A percentile compares a stretch with the other conserved stretches of the same genome.
phyloP scores from a whole-genome alignment of 208 protist genomes.

The Crithidia thermophila region DNA sequence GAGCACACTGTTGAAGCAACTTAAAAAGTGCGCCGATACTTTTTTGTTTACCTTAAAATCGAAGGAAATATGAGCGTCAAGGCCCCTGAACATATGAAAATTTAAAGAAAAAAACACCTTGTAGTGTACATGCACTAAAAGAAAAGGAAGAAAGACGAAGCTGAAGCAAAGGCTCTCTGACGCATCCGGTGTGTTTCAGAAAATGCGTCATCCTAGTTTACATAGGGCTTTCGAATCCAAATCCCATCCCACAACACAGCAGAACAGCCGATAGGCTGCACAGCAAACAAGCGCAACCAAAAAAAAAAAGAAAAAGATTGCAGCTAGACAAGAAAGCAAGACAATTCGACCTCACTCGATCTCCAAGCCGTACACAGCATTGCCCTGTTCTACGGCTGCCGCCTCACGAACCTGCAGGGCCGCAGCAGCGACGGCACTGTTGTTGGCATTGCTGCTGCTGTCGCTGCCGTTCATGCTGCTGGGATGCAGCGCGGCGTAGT shows the following conservation, averaged over 20 bases:
- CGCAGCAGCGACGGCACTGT: not conserved
- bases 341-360: conserved; percentile 10
- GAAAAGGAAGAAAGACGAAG: not conserved
- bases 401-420: not conserved
- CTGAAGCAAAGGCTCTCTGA: not conserved
- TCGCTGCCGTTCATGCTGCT: conserved; percentile 10
- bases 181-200: too few relatives aligned
- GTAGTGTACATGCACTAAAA: too few relatives aligned
- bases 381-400: not conserved
- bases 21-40: too few relatives aligned
- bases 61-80: too few relatives aligned
- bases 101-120: too few relatives aligned
- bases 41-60: too few relatives aligned
- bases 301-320: not conserved
- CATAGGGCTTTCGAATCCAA: too few relatives aligned
- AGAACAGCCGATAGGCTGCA: too few relatives aligned
- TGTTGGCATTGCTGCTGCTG: conserved; percentile 18
- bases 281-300: too few relatives aligned
- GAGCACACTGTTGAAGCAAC: too few relatives aligned
- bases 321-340: not conserved
- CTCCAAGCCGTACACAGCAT: conserved; percentile 19
- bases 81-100: too few relatives aligned
- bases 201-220: not conserved
- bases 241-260: too few relatives aligned
- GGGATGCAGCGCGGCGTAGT: conserved; percentile 47